Evolutionary conservation across 208 protist species (phyloP), one percentile per base, ranked within the genome.

Genomic region (Endotrypanum monterogeii): DNA sequence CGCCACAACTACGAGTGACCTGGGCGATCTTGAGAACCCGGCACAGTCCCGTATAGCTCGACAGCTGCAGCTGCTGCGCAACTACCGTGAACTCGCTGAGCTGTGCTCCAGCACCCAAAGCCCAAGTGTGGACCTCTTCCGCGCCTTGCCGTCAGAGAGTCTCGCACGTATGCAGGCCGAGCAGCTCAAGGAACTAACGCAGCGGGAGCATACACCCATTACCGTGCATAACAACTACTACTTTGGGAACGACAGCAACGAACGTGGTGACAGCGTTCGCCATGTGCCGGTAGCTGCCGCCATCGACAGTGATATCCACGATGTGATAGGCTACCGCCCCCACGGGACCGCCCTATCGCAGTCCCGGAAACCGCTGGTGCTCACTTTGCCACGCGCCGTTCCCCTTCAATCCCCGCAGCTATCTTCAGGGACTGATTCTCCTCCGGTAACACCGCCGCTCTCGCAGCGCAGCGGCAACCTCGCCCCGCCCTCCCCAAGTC

Each of bases 41-140:
- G 37, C 78, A 44, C 81, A 86, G 54, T 73, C 68, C n/a, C 82
- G 84, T 75, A 88, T 92, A 28, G 74, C 79, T 14, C 87, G 85
- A 2, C 87, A 92, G 73, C 79, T 92, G 68, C 87, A 92, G 76
- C 80, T 92, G n/a, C 75, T 92, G 65, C 84, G 83, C 46, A 92
- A 89, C 79, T 90, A 92, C 76, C 82, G 85, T 23, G 76, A 88
- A 68, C 72, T 92, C 1, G 76, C 84, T 4, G 84, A 88, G 66
- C 68, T 91, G 57, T 91, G 87, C 82, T 52, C 83, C 56, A 70
- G 83, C 72, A 91, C 84, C 4, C 52, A 63, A 23, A 69, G 83
- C 80, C 76, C 87, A 25, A 71, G 66, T 44, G 67, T 63, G 8
- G 80, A 81, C 65, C 73, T 87, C 41, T 87, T 89, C 37, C 75